phyloP scores from a whole-genome alignment of 345 rosid genomes.

The Melastoma malabathricum region DNA sequence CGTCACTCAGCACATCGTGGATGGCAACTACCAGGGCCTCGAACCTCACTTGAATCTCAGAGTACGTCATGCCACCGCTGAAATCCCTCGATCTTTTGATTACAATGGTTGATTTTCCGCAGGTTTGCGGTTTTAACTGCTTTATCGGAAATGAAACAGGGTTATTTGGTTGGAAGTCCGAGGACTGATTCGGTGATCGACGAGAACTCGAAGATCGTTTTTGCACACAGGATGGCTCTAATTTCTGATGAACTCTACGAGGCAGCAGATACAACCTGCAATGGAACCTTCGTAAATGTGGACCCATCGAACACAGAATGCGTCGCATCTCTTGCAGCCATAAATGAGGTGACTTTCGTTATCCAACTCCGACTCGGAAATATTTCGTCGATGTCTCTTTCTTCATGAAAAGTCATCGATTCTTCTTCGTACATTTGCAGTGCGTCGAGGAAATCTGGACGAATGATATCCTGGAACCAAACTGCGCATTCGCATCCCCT shows the following conservation, averaged over 20 bases:
- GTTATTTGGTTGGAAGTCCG: conserved; percentile 19
- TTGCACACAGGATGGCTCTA: conserved; percentile 18
- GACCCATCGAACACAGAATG: conserved; percentile 15
- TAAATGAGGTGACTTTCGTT: conserved; percentile 12
- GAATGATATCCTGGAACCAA: conserved; percentile 17
- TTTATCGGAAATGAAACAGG: conserved; percentile 7
- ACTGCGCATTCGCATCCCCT: conserved; percentile 19
- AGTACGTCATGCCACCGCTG: conserved; percentile 6
- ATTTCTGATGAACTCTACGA: conserved; percentile 20
- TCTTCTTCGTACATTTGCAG: conserved; percentile 2
- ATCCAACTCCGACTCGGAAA: too few species aligned
- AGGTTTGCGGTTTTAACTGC: neutral
- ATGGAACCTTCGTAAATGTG: conserved; percentile 12
- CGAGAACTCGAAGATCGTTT: conserved; percentile 12
- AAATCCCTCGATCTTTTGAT: neutral
- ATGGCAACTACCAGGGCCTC: conserved; percentile 10
- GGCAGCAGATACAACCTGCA: conserved; percentile 20
- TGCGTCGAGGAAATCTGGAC: conserved; percentile 14
- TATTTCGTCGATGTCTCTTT: too few species aligned
- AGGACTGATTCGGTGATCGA: conserved; percentile 13
- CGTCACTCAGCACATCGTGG: conserved; percentile 13
- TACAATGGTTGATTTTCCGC: neutral
- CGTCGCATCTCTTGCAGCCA: conserved; percentile 9
- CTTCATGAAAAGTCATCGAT: neutral
- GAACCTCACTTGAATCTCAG: conserved; percentile 15